phyloP scores from a whole-genome alignment of 2,329 filamentous ascomycete species.

The Leptodontidium sp. region DNA sequence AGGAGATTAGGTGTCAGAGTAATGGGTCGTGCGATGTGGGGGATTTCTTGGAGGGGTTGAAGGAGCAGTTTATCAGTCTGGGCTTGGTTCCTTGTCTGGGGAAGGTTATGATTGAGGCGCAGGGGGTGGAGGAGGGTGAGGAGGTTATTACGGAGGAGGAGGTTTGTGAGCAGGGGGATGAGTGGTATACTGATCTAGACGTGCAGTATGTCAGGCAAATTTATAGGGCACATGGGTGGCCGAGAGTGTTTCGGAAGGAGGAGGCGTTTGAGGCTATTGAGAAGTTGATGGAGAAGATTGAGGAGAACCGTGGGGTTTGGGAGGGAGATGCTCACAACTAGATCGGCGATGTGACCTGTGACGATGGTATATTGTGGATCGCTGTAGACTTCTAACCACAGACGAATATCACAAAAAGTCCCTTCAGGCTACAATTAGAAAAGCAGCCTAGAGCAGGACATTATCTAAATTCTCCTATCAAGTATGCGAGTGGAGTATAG shows the following conservation, averaged over 20 bases:
- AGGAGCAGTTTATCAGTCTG: neutral
- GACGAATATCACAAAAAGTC: too few species aligned
- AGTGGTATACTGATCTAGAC: neutral
- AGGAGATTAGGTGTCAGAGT: neutral
- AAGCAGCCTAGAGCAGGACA: neutral
- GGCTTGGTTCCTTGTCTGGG: neutral
- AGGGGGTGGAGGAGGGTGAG: neutral
- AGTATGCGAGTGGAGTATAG: conserved; percentile 19
- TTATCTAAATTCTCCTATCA: conserved; percentile 15
- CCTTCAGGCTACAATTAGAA: neutral
- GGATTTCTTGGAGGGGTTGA: neutral
- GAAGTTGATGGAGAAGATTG: neutral
- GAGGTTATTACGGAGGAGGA: neutral
- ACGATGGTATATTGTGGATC: too few species aligned
- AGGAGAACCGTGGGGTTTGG: neutral
- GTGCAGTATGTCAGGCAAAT: neutral
- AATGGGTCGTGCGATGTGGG: neutral
- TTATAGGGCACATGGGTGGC: neutral
- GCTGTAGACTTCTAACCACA: too few species aligned
- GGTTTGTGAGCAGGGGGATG: neutral
- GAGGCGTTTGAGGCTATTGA: neutral
- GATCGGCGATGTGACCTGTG: too few species aligned
- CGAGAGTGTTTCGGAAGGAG: neutral
- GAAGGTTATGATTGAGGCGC: neutral
- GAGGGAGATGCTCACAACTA: neutral